Evolutionary conservation across 768 basidiomycete species (phyloP).

Genomic region (Pisolithus tinctorius): DNA sequence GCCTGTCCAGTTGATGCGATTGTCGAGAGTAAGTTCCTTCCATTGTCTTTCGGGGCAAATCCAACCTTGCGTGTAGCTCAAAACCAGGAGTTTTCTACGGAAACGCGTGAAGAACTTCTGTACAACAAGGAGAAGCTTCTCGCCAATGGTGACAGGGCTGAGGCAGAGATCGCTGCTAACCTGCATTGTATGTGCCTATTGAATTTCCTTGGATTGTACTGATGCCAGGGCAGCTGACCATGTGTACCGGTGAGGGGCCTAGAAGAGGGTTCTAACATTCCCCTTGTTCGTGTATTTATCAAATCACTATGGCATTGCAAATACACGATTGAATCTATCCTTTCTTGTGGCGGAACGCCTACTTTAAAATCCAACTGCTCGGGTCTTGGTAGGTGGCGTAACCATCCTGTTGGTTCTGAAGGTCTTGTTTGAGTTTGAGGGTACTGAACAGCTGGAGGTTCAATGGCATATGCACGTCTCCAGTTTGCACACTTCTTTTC

Average conservation of each 20-base stretch:
- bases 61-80: constrained; percentile 52
- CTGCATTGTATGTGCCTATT: constrained; percentile 50
- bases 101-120: constrained; percentile 95
- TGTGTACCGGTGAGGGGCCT: constrained; percentile 62
- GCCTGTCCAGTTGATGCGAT: constrained; percentile 99
- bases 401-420: not conserved
- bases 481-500: not conserved
- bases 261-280: constrained; percentile 6
- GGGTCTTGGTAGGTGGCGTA: not conserved
- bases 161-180: constrained; percentile 97
- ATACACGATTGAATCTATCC: constrained; percentile 2
- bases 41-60: constrained; percentile 3
- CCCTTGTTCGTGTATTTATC: constrained; percentile 20
- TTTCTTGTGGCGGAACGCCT: constrained; percentile 2
- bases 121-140: constrained; percentile 99
- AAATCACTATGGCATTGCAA: constrained; percentile 4
- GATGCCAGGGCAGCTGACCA: constrained; percentile 60
- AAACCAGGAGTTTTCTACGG: constrained; percentile 96
- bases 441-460: not conserved
- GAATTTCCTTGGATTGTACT: constrained; percentile 9
- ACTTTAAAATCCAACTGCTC: not conserved
- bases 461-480: not conserved
- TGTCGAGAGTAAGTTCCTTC: constrained; percentile 77
- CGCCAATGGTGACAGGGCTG: constrained; percentile 91
- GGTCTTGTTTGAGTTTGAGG: not conserved